These are phyloP conservation scores for Gossypium rotundifolium DNA, from an alignment of 345 rosid genomes.

Conservation along the genomic window DNA sequence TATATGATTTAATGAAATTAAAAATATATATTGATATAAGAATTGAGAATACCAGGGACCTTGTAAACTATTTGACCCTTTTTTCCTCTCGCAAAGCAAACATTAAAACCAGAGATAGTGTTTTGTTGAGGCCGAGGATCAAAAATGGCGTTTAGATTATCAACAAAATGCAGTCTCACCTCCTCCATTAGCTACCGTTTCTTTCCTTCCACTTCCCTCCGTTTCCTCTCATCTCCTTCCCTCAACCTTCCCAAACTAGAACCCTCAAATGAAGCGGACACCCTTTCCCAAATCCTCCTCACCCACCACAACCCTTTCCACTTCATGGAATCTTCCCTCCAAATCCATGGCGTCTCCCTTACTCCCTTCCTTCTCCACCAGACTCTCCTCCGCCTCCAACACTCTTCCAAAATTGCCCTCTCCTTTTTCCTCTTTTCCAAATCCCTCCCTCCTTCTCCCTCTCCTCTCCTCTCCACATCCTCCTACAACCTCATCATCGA, in stretches of 20 bases:
- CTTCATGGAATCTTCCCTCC: conserved; percentile 69
- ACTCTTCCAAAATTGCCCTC: conserved; percentile 64
- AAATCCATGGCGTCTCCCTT: conserved; percentile 67
- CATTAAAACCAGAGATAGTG: neutral
- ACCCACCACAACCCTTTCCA: conserved; percentile 85
- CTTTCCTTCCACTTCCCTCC: conserved; percentile 10
- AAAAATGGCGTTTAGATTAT: conserved; percentile 10
- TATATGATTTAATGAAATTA: no score
- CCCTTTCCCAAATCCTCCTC: conserved; percentile 56
- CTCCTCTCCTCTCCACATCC: conserved; percentile 18
- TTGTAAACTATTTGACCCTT: no score
- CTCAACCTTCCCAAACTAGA: conserved; percentile 41
- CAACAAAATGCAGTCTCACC: neutral
- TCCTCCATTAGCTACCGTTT: conserved; percentile 5
- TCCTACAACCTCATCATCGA: conserved; percentile 61
- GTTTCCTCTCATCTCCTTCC: conserved; percentile 5
- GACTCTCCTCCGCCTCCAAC: conserved; percentile 82
- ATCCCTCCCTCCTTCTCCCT: conserved; percentile 37
- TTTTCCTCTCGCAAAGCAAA: neutral
- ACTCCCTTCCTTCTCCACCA: conserved; percentile 56
- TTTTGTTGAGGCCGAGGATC: neutral
- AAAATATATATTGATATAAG: no score
- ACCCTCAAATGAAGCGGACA: conserved; percentile 63
- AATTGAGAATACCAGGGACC: no score
- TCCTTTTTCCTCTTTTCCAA: conserved; percentile 50